Conservation (phyloP, 2,329 filamentous ascomycete genomes). For the Penicillium sp. region DNA sequence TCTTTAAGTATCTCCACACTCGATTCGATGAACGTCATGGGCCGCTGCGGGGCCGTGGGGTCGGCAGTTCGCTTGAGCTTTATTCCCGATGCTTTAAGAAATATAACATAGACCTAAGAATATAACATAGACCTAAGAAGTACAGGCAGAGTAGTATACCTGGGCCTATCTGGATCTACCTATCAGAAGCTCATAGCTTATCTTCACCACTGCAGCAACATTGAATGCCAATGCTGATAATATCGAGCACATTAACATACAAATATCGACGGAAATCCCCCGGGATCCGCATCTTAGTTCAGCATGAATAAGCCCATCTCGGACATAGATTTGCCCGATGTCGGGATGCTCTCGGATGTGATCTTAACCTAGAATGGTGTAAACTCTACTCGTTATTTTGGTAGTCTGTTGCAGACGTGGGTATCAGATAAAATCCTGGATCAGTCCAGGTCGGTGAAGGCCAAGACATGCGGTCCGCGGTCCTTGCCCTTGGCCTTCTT, state of each 20-base stretch:
- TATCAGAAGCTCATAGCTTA: not conserved
- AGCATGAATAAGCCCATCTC: slow-evolving; percentile 17
- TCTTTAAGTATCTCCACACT: slow-evolving; percentile 19
- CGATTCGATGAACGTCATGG: slow-evolving; percentile 12
- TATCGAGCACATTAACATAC: not conserved
- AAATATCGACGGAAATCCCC: slow-evolving; percentile 10
- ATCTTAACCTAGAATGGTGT: not conserved
- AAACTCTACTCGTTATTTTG: not conserved
- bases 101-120: too few species aligned
- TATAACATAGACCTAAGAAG: not conserved
- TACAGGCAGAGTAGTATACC: not conserved
- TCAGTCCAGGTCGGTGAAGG: slow-evolving; percentile 42
- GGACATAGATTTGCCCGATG: slow-evolving; percentile 4
- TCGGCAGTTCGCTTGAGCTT: slow-evolving; percentile 15
- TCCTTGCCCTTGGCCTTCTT: slow-evolving; percentile 46
- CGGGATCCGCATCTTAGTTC: slow-evolving; percentile 6
- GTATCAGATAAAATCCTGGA: slow-evolving; percentile 19
- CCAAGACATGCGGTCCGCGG: slow-evolving; percentile 40
- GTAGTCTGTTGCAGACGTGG: slow-evolving; percentile 14
- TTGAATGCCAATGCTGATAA: not conserved
- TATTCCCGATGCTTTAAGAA: slow-evolving; percentile 4
- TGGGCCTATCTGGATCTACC: not conserved
- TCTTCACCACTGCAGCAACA: not conserved
- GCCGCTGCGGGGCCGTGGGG: slow-evolving; percentile 16
- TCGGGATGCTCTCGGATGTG: slow-evolving; percentile 1